Evolutionary conservation across 208 protist species (phyloP).

Genomic region (Acanthamoeba healyi): DNA sequence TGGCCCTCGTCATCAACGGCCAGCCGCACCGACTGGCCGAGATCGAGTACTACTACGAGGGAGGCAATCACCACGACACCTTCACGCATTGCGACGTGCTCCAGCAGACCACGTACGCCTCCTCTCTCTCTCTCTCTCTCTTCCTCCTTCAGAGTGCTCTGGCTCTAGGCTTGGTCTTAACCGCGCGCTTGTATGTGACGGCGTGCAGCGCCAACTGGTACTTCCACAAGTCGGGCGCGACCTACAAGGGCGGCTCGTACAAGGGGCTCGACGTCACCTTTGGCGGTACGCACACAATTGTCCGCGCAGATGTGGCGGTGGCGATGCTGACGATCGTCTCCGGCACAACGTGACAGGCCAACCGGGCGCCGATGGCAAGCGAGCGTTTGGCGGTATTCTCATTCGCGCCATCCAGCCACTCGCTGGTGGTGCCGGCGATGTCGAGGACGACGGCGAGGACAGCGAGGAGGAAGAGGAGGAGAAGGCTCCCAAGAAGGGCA

Average conservation of each 20-base stretch:
- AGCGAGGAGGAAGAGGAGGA: not conserved
- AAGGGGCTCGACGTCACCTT: slow-evolving; percentile 72
- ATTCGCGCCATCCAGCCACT: slow-evolving; percentile 71
- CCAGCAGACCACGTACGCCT: slow-evolving; percentile 63
- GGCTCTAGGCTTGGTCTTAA: too few species aligned
- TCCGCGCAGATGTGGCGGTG: not conserved
- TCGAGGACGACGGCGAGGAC: not conserved
- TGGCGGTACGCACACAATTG: not conserved
- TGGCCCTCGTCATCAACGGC: slow-evolving; percentile 51
- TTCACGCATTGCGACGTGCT: slow-evolving; percentile 70
- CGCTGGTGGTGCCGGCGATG: not conserved
- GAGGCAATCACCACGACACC: slow-evolving; percentile 66
- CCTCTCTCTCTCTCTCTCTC: too few species aligned
- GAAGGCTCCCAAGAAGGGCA: not conserved
- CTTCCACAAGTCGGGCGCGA: slow-evolving; percentile 61
- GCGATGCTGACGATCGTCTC: not conserved
- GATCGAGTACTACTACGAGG: slow-evolving; percentile 71
- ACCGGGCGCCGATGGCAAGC: slow-evolving; percentile 40
- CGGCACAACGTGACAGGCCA: not conserved
- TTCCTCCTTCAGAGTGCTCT: too few species aligned
- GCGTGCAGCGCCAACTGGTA: slow-evolving; percentile 63
- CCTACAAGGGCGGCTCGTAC: slow-evolving; percentile 70
- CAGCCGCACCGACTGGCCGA: slow-evolving; percentile 61
- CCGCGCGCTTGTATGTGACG: too few species aligned
- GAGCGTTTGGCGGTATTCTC: slow-evolving; percentile 64